Base-by-base conservation (phyloP, 2,329 filamentous ascomycete genomes). In the Fusarium incarnatum region DNA sequence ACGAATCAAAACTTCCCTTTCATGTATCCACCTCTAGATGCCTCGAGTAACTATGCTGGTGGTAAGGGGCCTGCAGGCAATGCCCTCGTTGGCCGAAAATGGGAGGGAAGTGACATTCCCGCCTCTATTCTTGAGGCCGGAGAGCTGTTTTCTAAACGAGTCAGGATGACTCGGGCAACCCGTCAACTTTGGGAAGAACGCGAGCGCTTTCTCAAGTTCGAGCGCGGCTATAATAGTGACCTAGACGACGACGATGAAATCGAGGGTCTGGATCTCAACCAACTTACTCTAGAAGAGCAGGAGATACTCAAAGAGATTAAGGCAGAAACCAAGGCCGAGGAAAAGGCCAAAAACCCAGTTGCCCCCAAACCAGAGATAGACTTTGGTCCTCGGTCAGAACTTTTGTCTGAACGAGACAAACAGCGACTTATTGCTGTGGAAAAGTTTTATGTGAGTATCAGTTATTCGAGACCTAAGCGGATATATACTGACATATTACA, bases 1-100 rank as follows among this genome's bases (percentile, higher is more conserved):
- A 99, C 96, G 0, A 99, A 99, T 77, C 96, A 99, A 75, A 96
- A 98, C 77, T 98, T 99, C 71, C 96, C 96, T 0, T 98, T 99
- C 77, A 90, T 99, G 82, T 99, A 99, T 73, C 96, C 96, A 3
- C 96, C 96, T 2, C 83, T 98, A 20, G 95, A 98, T 79, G 91
- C 91, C 67, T 91, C 89, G 25, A 97, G 94, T 80, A 97, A 97
- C 77, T 92, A 91, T 73, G 90, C 95, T 40, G 95, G 96, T 53
- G 95, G 95, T 2, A 98, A 97, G 77, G 94, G 94, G 15, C 88
- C 87, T 22, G 92, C 94, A 8, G 92, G 92, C 44, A 81, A 95
- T 72, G 81, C 88, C 20, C 83, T 97, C 23, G 93, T 97, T 5
- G 93, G 93, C 16, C 89, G 93, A 41, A 92, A 88, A 77, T 98